Evolutionary conservation across 495 filamentous ascomycete species (phyloP).

Genomic region (Staphylotrichum longicolle): DNA sequence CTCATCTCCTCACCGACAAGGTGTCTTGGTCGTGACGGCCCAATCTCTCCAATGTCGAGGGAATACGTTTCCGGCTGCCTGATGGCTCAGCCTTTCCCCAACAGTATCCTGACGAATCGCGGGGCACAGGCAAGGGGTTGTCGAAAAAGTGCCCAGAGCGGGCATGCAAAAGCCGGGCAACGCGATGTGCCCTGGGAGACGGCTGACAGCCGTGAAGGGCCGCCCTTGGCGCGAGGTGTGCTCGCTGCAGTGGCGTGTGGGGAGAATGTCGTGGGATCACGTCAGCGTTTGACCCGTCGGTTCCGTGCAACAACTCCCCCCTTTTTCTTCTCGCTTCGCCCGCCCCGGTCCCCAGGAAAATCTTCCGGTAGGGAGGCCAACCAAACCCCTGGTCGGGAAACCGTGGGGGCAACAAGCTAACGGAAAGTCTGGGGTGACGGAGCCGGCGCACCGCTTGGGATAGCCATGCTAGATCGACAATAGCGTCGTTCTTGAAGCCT

Average conservation of each 20-base stretch:
- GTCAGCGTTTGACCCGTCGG: slow-evolving; percentile 25
- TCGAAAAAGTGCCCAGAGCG: slow-evolving; percentile 3
- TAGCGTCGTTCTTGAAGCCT: neutral
- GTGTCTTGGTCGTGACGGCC: neutral
- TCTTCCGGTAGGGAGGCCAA: slow-evolving; percentile 22
- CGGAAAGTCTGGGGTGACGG: slow-evolving; percentile 19
- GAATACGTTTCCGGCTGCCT: slow-evolving; percentile 19
- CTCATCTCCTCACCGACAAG: slow-evolving; percentile 16
- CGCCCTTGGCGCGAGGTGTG: neutral
- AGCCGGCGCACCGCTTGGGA: slow-evolving; percentile 8
- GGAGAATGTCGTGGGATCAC: slow-evolving; percentile 25
- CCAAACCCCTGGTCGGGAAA: slow-evolving; percentile 13
- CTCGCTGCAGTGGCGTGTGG: slow-evolving; percentile 9
- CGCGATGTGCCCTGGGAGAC: neutral
- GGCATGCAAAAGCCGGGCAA: slow-evolving; percentile 15
- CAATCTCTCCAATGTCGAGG: slow-evolving; percentile 16
- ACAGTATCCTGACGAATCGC: slow-evolving; percentile 19
- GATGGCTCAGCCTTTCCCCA: slow-evolving; percentile 29
- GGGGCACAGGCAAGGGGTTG: slow-evolving; percentile 12
- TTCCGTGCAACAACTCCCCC: slow-evolving; percentile 3
- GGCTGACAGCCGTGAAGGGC: neutral
- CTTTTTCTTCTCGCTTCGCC: slow-evolving; percentile 12
- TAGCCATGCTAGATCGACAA: slow-evolving; percentile 8
- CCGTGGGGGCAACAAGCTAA: slow-evolving; percentile 16
- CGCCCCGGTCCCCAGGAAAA: slow-evolving; percentile 23